Evolutionary conservation across 805 yeast species (phyloP).

Genomic region (Kodamaea kakaduensis): DNA sequence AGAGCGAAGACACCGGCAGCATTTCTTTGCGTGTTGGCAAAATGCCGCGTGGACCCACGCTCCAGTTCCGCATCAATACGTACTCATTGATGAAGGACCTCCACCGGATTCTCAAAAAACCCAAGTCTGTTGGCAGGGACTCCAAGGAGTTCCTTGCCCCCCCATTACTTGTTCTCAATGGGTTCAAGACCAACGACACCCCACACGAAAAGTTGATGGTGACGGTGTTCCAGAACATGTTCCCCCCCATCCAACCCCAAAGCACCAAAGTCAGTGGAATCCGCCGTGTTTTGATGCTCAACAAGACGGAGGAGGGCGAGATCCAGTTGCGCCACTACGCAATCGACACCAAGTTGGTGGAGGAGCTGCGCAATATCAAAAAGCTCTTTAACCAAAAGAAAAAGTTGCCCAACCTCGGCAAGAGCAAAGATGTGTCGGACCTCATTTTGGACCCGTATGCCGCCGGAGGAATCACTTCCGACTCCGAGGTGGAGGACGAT

Average conservation of each 20-base stretch:
- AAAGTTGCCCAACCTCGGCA: conserved; percentile 64
- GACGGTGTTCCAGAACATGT: conserved; percentile 90
- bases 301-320: conserved; percentile 65
- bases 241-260: conserved; percentile 92
- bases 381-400: conserved; percentile 62
- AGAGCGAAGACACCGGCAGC: conserved; percentile 70
- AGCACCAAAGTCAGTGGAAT: conserved; percentile 68
- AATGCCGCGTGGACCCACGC: conserved; percentile 92
- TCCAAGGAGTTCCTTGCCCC: conserved; percentile 65
- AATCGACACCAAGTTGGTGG: conserved; percentile 81
- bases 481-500: conserved; percentile 92
- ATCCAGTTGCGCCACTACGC: conserved; percentile 88
- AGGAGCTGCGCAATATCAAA: conserved; percentile 68
- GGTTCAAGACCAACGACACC: conserved; percentile 69
- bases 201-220: conserved; percentile 77
- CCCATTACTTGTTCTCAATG: conserved; percentile 88
- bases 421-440: conserved; percentile 74
- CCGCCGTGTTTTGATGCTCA: conserved; percentile 79
- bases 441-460: conserved; percentile 80
- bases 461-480: conserved; percentile 77
- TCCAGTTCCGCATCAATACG: conserved; percentile 71
- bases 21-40: conserved; percentile 80
- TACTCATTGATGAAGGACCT: conserved; percentile 85
- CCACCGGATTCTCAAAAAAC: conserved; percentile 60
- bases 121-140: conserved; percentile 71